Evolutionary conservation across 2,329 filamentous ascomycete species (phyloP).

Genomic region (Xylariales sp.): DNA sequence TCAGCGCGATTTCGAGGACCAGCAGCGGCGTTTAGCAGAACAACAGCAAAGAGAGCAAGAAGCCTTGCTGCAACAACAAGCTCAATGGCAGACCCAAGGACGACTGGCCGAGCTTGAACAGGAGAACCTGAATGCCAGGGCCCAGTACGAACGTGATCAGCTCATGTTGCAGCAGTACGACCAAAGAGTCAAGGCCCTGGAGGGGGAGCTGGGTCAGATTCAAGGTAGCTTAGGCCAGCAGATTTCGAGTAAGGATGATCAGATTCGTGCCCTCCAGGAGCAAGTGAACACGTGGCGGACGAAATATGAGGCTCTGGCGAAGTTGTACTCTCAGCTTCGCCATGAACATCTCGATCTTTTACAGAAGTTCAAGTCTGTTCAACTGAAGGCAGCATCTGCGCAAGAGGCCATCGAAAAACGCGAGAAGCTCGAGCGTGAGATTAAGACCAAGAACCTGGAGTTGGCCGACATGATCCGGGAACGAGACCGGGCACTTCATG

Average conservation of each 20-base stretch:
- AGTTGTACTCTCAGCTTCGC: constrained; percentile 92
- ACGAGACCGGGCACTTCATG: constrained; percentile 86
- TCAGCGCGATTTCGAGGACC: constrained; percentile 93
- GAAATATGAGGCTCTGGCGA: constrained; percentile 94
- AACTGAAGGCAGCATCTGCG: constrained; percentile 92
- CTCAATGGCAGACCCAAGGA: constrained; percentile 89
- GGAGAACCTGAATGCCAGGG: constrained; percentile 88
- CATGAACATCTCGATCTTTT: constrained; percentile 92
- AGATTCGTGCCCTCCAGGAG: constrained; percentile 87
- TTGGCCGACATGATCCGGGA: constrained; percentile 98
- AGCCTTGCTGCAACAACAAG: constrained; percentile 81
- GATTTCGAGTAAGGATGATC: constrained; percentile 84
- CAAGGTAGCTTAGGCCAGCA: constrained; percentile 82
- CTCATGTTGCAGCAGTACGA: constrained; percentile 97
- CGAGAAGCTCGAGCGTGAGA: constrained; percentile 92
- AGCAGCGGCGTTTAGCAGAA: constrained; percentile 80
- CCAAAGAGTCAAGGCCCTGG: constrained; percentile 85
- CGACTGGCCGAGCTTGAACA: constrained; percentile 92
- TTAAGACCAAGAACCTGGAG: constrained; percentile 99
- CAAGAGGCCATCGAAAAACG: constrained; percentile 94
- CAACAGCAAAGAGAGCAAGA: constrained; percentile 90
- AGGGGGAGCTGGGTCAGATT: constrained; percentile 78
- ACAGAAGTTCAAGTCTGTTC: constrained; percentile 93
- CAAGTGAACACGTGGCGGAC: constrained; percentile 97
- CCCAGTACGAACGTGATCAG: constrained; percentile 96